Conservation (phyloP, 2,329 filamentous ascomycete genomes). For the Ceratocystis variospora region DNA sequence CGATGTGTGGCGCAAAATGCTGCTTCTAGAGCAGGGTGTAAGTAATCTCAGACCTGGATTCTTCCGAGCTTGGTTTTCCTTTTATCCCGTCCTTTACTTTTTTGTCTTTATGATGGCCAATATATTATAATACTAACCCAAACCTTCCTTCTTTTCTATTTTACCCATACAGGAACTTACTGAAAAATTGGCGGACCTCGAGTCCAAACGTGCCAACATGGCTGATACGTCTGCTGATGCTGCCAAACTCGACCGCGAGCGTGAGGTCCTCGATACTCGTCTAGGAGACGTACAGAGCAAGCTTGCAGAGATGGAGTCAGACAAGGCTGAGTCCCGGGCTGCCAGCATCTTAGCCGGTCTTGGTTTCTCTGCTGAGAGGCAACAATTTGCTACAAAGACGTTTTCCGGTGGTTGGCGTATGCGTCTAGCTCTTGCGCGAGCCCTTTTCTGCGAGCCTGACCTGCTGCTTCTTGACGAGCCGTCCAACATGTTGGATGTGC, state of each 20-base stretch:
- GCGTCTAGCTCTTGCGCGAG: conserved; percentile 86
- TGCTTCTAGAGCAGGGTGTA: conserved; percentile 76
- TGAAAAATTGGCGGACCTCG: conserved; percentile 59
- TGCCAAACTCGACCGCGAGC: conserved; percentile 67
- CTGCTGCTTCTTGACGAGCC: conserved; percentile 93
- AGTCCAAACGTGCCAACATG: conserved; percentile 61
- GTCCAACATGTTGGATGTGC: conserved; percentile 99
- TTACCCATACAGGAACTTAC: conserved; percentile 51
- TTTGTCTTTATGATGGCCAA: background rate
- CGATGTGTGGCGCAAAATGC: conserved; percentile 95
- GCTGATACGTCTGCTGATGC: conserved; percentile 89
- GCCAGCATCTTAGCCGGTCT: conserved; percentile 94
- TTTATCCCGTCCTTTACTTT: background rate
- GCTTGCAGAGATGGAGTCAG: conserved; percentile 94
- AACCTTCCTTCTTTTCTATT: background rate
- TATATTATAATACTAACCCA: background rate
- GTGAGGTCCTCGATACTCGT: conserved; percentile 80
- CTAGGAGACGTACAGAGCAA: conserved; percentile 85
- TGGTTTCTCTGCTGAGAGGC: conserved; percentile 85
- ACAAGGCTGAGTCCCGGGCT: conserved; percentile 90
- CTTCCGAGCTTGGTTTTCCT: background rate
- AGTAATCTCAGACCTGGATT: conserved; percentile 25
- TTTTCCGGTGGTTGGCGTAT: conserved; percentile 99
- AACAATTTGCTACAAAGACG: conserved; percentile 86
- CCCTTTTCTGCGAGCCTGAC: conserved; percentile 95